Conservation (phyloP, 2,329 filamentous ascomycete genomes). For the Lachnellula hyalina region DNA sequence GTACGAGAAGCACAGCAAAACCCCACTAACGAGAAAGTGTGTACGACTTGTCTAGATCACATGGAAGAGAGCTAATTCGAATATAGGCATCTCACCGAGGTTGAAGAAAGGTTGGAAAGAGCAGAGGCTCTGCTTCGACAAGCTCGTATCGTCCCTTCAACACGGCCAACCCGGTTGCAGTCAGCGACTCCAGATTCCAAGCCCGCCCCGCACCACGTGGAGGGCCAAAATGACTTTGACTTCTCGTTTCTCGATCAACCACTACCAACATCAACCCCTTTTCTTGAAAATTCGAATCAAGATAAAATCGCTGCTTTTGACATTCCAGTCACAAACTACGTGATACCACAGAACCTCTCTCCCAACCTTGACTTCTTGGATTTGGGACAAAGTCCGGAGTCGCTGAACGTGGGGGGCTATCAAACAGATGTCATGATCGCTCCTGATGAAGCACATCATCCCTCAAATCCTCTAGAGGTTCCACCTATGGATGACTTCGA, state of each 20-base stretch:
- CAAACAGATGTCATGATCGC: not conserved
- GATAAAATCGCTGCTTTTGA: not conserved
- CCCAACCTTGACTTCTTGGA: not conserved
- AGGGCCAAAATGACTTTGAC: not conserved
- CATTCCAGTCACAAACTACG: not conserved
- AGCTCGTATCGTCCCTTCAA: slow-evolving; percentile 1
- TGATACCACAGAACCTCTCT: not conserved
- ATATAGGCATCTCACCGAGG: slow-evolving; percentile 3
- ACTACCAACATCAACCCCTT: not conserved
- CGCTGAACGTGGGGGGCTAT: not conserved
- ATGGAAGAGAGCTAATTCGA: not conserved
- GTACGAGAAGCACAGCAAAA: slow-evolving; percentile 8
- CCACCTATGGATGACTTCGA: slow-evolving; percentile 9
- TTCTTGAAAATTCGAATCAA: not conserved
- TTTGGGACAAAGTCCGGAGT: not conserved
- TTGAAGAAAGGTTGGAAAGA: slow-evolving; percentile 4
- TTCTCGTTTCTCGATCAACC: not conserved
- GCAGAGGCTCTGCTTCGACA: slow-evolving; percentile 3
- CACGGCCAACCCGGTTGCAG: not conserved
- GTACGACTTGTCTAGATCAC: not conserved
- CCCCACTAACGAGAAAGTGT: slow-evolving; percentile 5
- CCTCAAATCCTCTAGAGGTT: slow-evolving; percentile 1
- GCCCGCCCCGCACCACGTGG: not conserved
- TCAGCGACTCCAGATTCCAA: not conserved
- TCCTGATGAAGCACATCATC: not conserved